Conservation (phyloP, 768 basidiomycete species). For the Suillus lakei region DNA sequence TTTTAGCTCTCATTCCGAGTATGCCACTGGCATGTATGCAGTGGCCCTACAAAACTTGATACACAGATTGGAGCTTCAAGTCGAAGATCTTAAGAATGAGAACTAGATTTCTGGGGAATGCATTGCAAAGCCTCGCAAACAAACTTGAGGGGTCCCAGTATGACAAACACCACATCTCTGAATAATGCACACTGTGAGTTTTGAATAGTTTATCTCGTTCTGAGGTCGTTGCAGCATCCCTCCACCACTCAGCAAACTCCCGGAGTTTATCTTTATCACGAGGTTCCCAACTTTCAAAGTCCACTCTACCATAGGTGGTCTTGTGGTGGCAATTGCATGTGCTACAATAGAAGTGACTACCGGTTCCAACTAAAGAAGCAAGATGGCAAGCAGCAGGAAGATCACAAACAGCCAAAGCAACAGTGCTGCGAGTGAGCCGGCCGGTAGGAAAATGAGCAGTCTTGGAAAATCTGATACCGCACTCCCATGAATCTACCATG, state of each 20-base stretch:
- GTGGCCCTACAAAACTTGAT: no score
- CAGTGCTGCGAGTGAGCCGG: conserved; percentile 9
- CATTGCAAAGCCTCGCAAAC: neutral
- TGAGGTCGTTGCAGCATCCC: conserved; percentile 4
- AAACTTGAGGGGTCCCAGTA: conserved; percentile 18
- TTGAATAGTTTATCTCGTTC: conserved; percentile 13
- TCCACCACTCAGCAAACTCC: conserved; percentile 14
- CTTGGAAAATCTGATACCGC: conserved; percentile 16
- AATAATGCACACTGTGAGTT: conserved; percentile 19
- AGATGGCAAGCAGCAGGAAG: conserved; percentile 29
- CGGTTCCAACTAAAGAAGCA: conserved; percentile 28
- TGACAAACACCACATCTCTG: conserved; percentile 19
- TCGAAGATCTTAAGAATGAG: no score
- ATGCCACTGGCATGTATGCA: no score
- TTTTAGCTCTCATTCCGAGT: no score
- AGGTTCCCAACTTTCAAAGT: conserved; percentile 19
- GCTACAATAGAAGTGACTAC: conserved; percentile 32
- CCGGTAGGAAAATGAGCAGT: conserved; percentile 19
- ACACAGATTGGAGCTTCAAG: no score
- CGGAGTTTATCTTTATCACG: conserved; percentile 14
- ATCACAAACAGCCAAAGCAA: conserved; percentile 35
- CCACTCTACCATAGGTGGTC: neutral
- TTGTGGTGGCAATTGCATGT: conserved; percentile 27
- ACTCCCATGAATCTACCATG: conserved; percentile 20
- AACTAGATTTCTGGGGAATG: neutral